Percentiles rank a stretch among this genome's conserved stretches.
These are phyloP conservation scores for Hypoxylon rubiginosum DNA, from an alignment of 2,329 filamentous ascomycete species.

Conservation along the genomic window DNA sequence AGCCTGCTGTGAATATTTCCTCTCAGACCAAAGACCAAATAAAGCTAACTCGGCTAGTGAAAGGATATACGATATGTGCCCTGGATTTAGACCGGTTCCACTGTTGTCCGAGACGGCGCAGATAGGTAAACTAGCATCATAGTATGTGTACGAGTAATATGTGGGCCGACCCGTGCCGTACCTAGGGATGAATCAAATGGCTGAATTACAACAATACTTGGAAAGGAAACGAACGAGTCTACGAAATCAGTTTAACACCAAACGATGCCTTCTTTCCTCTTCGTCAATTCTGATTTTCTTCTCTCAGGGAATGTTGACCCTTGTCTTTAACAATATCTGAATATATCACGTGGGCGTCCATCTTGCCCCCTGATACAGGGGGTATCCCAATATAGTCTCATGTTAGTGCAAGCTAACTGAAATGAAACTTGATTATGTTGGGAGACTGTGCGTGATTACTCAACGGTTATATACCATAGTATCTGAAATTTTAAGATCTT, in stretches of 20 bases:
- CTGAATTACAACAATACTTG: too few species aligned
- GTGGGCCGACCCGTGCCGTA: neutral
- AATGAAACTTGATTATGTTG: conserved; percentile 38
- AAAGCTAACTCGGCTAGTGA: conserved; percentile 2
- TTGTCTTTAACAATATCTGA: conserved; percentile 24
- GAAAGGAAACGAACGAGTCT: neutral
- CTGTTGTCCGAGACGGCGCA: conserved; percentile 3
- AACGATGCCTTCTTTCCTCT: neutral
- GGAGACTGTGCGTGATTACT: conserved; percentile 20
- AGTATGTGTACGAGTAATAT: neutral
- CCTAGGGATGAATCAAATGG: neutral
- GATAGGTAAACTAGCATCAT: neutral
- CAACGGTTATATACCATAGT: conserved; percentile 22
- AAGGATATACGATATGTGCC: conserved; percentile 8
- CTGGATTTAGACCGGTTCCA: neutral
- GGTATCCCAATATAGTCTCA: conserved; percentile 32
- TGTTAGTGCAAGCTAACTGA: conserved; percentile 28
- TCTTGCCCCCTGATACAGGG: conserved; percentile 25
- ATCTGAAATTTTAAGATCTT: conserved; percentile 21
- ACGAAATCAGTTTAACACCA: neutral
- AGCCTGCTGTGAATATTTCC: conserved; percentile 6
- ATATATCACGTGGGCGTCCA: conserved; percentile 27
- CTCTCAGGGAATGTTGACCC: conserved; percentile 15
- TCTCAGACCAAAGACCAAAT: neutral
- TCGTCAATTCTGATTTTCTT: neutral